Base-by-base conservation (phyloP, 192 early-diverging fungal species). In the Pilobolus umbonatus region DNA sequence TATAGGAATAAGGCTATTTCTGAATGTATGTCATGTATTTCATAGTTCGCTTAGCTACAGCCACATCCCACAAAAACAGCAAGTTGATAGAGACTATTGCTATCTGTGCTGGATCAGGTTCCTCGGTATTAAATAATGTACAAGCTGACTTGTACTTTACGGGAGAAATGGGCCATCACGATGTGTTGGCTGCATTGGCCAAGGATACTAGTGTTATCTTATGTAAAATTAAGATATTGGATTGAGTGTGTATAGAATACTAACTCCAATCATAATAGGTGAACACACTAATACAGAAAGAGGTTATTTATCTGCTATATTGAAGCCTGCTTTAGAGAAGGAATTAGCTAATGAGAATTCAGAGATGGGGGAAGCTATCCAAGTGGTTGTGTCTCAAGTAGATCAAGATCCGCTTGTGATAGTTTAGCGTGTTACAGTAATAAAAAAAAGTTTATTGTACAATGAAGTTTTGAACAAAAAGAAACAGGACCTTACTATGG, bases 151-250 rank as follows among this genome's bases (percentile, higher is more conserved):
- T 98, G 25, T 92, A 84, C 61, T 81, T 92, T 30, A 94, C 96
- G 7, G 96, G 94, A 12, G 96, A 98, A 78, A 92, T 98, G 86
- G 85, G 85, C 12, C 96, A 98, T 62, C 96, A 98, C 49, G 92
- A 94, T 39, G 85, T 94, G 4, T 78, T 98, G n/a, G 89, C 83
- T 24, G 89, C 91, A 11, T 54, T 88, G 5, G 85, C 82, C 8
- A 78, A 84, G 39, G 77, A 81, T 53, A 90, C 85, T 11, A 90
- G 89, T 57, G 91, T 94, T 3, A 80, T 98, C 34, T 74, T 98
- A 54, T 90, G 84, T 69, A 67, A 76, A 68, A 53, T 55, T 26
- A 34, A 32, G 17, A 39, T 12, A 19, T 30, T 11, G 25, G 22
- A 15, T 15, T 25, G 29, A 54, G 19, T 12, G 25, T 49, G 7